Conservation (phyloP, 495 filamentous ascomycete genomes). For the Aspergillus leporis region DNA sequence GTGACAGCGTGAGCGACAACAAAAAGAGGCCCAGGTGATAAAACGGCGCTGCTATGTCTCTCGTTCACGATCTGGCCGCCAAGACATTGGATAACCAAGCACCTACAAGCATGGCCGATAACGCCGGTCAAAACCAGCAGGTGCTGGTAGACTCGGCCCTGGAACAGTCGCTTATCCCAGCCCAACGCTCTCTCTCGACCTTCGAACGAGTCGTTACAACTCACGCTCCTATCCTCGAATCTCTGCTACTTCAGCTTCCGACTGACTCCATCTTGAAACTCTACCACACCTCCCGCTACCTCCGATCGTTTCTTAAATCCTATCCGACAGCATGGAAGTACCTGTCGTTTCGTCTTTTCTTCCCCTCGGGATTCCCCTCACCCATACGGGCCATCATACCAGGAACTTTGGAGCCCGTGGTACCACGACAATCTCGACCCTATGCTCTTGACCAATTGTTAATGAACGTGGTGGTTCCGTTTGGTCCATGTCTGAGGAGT, state of each 20-base stretch:
- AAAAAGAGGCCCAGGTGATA: slow-evolving; percentile 1
- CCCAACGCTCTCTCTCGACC: slow-evolving; percentile 40
- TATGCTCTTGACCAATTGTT: slow-evolving; percentile 60
- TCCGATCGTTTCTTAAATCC: slow-evolving; percentile 53
- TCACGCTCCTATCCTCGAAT: slow-evolving; percentile 58
- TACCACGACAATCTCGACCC: slow-evolving; percentile 51
- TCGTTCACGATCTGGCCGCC: slow-evolving; percentile 19
- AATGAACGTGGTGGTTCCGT: slow-evolving; percentile 55
- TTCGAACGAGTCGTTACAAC: slow-evolving; percentile 56
- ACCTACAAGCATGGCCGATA: slow-evolving; percentile 20
- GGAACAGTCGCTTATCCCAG: slow-evolving; percentile 26
- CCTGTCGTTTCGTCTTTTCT: slow-evolving; percentile 58
- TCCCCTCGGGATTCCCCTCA: slow-evolving; percentile 42
- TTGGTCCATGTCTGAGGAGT: slow-evolving; percentile 55
- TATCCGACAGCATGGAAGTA: slow-evolving; percentile 64
- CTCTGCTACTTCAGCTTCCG: slow-evolving; percentile 56
- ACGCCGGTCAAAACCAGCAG: slow-evolving; percentile 19
- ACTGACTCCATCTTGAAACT: slow-evolving; percentile 57
- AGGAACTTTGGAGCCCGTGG: slow-evolving; percentile 35
- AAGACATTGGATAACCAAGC: slow-evolving; percentile 14
- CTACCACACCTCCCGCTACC: slow-evolving; percentile 56
- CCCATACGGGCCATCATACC: slow-evolving; percentile 35
- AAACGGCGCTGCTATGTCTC: slow-evolving; percentile 3
- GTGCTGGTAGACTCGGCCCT: slow-evolving; percentile 31
- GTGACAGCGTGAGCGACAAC: neutral